Percentiles rank a stretch among this genome's conserved stretches.
Evolutionary conservation across 495 filamentous ascomycete genomes (phyloP).

Genomic region (Oleoguttula mirabilis): DNA sequence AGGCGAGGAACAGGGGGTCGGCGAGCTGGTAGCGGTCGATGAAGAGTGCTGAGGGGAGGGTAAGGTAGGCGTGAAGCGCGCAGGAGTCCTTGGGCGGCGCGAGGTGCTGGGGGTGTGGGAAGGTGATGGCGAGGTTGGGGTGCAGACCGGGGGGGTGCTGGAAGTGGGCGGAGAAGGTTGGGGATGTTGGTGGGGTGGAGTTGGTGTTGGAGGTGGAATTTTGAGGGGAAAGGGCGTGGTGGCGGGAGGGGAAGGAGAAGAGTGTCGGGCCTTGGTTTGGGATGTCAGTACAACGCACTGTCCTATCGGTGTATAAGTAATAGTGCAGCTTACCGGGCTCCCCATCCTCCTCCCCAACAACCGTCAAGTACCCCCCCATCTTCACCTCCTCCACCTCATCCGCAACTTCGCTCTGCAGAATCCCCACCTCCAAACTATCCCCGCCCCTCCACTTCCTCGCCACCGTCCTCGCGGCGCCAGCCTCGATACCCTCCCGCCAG

Average conservation of each 20-base stretch:
- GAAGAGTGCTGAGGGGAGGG: constrained; percentile 74
- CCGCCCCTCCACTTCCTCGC: constrained; percentile 40
- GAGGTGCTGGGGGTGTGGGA: constrained; percentile 21
- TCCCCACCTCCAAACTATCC: constrained; percentile 62
- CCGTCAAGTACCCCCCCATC: constrained; percentile 65
- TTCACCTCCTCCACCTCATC: constrained; percentile 59
- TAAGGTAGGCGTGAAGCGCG: constrained; percentile 69
- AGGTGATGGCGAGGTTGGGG: constrained; percentile 50
- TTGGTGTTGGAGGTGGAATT: constrained; percentile 35
- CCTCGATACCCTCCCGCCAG: constrained; percentile 34
- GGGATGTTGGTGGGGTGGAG: no score
- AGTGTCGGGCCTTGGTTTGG: constrained; percentile 48
- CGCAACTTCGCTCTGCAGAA: constrained; percentile 57
- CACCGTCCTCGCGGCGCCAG: constrained; percentile 27
- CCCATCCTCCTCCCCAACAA: constrained; percentile 62
- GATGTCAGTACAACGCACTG: neutral
- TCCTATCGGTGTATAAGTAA: constrained; percentile 1
- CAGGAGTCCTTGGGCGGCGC: constrained; percentile 39
- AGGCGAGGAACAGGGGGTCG: constrained; percentile 58
- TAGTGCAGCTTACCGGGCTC: constrained; percentile 50
- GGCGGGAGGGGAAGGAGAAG: constrained; percentile 84
- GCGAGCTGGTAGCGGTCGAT: constrained; percentile 75
- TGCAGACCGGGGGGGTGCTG: constrained; percentile 70
- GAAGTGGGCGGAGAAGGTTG: constrained; percentile 44
- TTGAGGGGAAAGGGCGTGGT: constrained; percentile 56